These are phyloP conservation scores for Penicillium sp. DNA, from an alignment of 2,329 filamentous ascomycete genomes.

Conservation along the genomic window DNA sequence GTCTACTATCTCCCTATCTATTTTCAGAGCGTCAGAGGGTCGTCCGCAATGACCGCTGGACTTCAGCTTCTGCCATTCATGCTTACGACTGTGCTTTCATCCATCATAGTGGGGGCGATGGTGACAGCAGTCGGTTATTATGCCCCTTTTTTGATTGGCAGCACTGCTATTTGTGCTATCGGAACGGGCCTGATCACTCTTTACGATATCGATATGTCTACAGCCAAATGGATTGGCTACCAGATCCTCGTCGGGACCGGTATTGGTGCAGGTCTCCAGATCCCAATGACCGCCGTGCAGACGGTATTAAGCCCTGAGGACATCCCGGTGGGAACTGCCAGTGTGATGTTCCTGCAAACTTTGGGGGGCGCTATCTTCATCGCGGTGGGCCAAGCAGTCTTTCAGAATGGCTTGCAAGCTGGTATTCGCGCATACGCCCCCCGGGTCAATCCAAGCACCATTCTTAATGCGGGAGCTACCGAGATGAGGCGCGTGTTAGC, in stretches of 20 bases:
- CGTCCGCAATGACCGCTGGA: conserved; percentile 24
- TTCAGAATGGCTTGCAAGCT: conserved; percentile 30
- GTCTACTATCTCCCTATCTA: conserved; percentile 30
- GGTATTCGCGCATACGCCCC: neutral
- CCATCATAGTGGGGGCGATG: neutral
- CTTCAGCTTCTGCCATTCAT: conserved; percentile 28
- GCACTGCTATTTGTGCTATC: conserved; percentile 7
- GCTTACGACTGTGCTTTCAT: conserved; percentile 1
- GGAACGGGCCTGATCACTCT: conserved; percentile 23
- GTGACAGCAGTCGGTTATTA: conserved; percentile 3
- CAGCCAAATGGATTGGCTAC: conserved; percentile 34
- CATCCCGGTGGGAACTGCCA: conserved; percentile 28
- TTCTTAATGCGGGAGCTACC: neutral
- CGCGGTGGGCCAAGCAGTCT: conserved; percentile 30
- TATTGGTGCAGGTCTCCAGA: conserved; percentile 25
- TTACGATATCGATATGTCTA: conserved; percentile 9
- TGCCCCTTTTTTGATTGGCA: conserved; percentile 17
- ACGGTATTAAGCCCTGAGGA: conserved; percentile 27
- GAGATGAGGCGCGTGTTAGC: neutral
- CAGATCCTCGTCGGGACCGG: conserved; percentile 33
- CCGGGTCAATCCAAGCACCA: neutral
- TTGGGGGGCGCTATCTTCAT: conserved; percentile 35
- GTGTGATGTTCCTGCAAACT: conserved; percentile 32
- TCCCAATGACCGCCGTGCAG: conserved; percentile 29
- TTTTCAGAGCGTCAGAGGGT: conserved; percentile 30